Evolutionary conservation across 306 rosid species (phyloP).

Genomic region (Cercis canadensis): DNA sequence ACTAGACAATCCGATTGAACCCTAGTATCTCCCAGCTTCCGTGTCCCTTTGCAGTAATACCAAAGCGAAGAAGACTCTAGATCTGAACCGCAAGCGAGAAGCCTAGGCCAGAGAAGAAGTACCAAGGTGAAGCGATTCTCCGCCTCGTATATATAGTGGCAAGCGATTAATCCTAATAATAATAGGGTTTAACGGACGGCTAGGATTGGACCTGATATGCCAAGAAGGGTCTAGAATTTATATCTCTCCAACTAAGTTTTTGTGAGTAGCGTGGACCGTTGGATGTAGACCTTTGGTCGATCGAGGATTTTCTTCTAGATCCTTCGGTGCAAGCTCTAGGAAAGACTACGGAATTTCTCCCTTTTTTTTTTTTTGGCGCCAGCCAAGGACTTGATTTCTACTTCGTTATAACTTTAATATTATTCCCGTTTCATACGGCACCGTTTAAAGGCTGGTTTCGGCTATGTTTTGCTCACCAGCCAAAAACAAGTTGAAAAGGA

Average conservation of each 20-base stretch:
- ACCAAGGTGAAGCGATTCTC: fast-evolving
- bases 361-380: neutral
- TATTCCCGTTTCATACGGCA: too few relatives aligned
- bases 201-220: constrained; percentile 12
- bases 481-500: too few relatives aligned
- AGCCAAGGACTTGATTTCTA: too few relatives aligned
- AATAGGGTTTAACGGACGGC: constrained; percentile 31
- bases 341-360: neutral
- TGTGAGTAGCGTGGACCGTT: constrained; percentile 29
- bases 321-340: constrained; percentile 39
- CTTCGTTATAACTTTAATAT: too few relatives aligned
- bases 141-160: neutral
- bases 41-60: neutral
- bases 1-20: neutral
- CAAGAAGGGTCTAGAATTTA: constrained; percentile 52
- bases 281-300: constrained; percentile 5
- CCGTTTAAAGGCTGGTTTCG: too few relatives aligned
- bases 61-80: constrained; percentile 2
- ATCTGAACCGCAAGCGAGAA: constrained; percentile 15
- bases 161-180: neutral
- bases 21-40: neutral
- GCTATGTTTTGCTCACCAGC: too few relatives aligned
- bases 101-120: neutral
- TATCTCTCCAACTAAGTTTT: neutral
- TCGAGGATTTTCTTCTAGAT: constrained; percentile 38